A percentile compares a stretch with the other conserved stretches of the same genome.
These are phyloP conservation scores for Effrenium voratum DNA, from an alignment of 73 alveolate genomes.

Conservation along the genomic window DNA sequence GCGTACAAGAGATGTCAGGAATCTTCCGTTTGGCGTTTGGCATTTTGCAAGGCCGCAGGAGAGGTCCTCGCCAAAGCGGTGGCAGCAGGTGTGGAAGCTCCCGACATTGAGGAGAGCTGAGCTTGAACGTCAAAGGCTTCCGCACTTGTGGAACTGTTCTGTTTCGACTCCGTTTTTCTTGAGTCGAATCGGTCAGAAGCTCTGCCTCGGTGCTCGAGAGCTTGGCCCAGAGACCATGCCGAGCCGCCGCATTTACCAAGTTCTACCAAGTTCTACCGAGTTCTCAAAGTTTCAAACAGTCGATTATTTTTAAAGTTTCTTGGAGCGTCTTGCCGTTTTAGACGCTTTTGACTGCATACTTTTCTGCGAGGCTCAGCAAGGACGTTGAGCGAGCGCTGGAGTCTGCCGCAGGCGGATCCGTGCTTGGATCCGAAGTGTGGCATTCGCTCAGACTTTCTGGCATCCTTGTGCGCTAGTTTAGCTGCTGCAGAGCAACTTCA, in stretches of 20 bases:
- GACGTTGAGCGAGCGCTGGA: too few relatives aligned
- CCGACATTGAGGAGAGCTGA: neutral
- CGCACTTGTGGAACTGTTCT: too few relatives aligned
- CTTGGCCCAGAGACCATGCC: neutral
- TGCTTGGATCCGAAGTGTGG: too few relatives aligned
- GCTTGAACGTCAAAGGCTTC: too few relatives aligned
- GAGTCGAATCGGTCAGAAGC: neutral
- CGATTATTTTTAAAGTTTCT: too few relatives aligned
- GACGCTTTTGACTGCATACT: too few relatives aligned
- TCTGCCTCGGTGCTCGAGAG: neutral
- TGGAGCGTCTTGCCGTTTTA: too few relatives aligned
- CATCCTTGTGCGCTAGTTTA: too few relatives aligned
- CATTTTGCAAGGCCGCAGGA: neutral
- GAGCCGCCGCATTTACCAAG: neutral
- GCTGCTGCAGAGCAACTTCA: too few relatives aligned
- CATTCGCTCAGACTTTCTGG: too few relatives aligned
- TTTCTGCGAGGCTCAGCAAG: too few relatives aligned
- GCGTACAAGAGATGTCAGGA: neutral
- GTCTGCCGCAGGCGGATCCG: too few relatives aligned
- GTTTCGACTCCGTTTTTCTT: neutral
- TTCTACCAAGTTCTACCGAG: neutral
- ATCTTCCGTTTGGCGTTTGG: neutral
- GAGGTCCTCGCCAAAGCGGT: neutral
- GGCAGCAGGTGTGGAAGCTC: neutral
- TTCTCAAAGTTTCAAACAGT: neutral